Base-by-base conservation (phyloP, 1,284 basidiomycete species). In the Irpex sp. region DNA sequence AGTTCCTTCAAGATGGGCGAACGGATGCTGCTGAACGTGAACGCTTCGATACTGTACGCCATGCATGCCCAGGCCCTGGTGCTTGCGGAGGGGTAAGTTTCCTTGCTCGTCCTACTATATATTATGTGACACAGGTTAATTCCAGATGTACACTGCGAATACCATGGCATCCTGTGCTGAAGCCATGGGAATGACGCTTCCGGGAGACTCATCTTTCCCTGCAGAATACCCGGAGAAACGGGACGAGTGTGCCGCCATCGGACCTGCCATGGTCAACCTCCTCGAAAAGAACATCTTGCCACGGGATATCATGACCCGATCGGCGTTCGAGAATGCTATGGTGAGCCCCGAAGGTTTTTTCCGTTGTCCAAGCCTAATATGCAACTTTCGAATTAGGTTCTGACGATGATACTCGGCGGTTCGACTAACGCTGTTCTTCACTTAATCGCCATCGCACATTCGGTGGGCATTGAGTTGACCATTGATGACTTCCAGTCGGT, bases 261-360 rank as follows among this genome's bases (percentile, higher is more conserved):
- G 97, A 47, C 75, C 80, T 35, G 88, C 83, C 21, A 95, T 99
- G 90, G 81, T 85, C 68, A 89, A 91, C 71, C 83, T 99, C 61
- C 81, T 98, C 57, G 92, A 91, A 75, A 89, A 94, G 77, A 96
- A 98, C 79, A 91, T 98, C 72, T 85, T 94, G 60, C 97, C 97
- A 13, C 79, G 93, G 58, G 92, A 98, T 73, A 98, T 98, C 76
- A 98, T 98, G 95, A 98, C 95, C 19, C 87, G 90, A 33, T 84
- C 88, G 17, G 95, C 96, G 3, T 98, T 98, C 70, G 96, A 98
- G 79, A 98, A 98, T 76, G 96, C 96, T 17, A 95, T 98, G 86
- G 95, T 92, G 65, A 59, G 63, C 53, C 7, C 21, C 56, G 33
- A 65, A 63, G 21, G 36, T 68, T 19, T 58, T 37, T 60, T 60